Evolutionary conservation across 192 early-diverging fungal genomes (phyloP), one percentile per base, ranked within the genome.

Genomic region (Backusella psychrophila): DNA sequence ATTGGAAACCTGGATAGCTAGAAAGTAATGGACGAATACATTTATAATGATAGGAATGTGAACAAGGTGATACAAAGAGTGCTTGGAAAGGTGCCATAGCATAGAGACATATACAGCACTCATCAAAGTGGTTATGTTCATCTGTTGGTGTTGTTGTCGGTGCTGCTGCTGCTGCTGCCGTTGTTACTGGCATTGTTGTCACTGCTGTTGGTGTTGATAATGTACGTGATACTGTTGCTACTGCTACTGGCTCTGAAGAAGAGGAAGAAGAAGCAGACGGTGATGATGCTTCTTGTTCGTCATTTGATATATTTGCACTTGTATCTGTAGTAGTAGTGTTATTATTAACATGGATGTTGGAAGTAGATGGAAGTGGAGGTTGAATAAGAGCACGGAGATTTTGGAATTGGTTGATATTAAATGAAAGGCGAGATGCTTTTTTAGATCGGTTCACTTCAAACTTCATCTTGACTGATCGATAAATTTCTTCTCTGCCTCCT

Each of bases 101-200:
- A 82, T 87, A 91, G 71, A 95, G 83, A 82, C 94, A 95, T 74
- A 95, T 95, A 80, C 93, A 95, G 79, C 93, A 94, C 81, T 92
- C 89, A 80, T 79, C 83, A 19, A 74, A 63, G 11, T 69, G 72
- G 23, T 66, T 67, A n/a, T 65, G 38, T 69, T 72, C 15, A 77
- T 69, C 49, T 26, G 44, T 56, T 44, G 21, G 0, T 15, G 23
- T 3, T 6, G 36, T 26, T 44, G 34, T 12, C 26, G 21, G 3
- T 41, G 38, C 0, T 26, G 68, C 0, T 33, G 38, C 0, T 26
- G 68, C 0, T 33, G 69, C 35, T 3, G 26, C 19, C 46, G 39
- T 3, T 19, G 38, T 21, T 17, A 29, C 8, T 68, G 17, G 33
- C 33, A 33, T 33, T 33, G 33, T 3, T 44, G 12, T 1, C 33